Conservation (phyloP, 768 basidiomycete genomes). For the Psilocybe cubensis region DNA sequence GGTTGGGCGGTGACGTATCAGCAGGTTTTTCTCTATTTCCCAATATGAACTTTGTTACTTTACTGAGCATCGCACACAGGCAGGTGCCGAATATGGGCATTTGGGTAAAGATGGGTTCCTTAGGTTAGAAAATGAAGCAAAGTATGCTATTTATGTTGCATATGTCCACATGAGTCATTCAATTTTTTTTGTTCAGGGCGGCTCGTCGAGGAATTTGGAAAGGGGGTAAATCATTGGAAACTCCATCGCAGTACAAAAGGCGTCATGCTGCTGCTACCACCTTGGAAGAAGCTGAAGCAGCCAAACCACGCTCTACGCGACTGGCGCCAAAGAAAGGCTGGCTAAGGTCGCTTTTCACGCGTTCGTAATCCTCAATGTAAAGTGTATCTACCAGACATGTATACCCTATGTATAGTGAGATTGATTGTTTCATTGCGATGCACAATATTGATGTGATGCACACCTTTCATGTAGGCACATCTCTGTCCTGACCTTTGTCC, state of each 20-base stretch:
- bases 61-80: constrained; percentile 23
- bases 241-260: constrained; percentile 82
- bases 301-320: background rate
- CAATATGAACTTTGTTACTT: background rate
- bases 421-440: background rate
- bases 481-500: background rate
- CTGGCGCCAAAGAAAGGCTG: constrained; percentile 7
- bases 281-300: constrained; percentile 12
- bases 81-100: constrained; percentile 79
- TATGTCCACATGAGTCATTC: background rate
- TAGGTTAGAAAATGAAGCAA: constrained; percentile 64
- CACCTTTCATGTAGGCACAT: background rate
- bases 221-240: constrained; percentile 55
- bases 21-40: constrained; percentile 38
- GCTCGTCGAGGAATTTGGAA: constrained; percentile 80
- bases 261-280: constrained; percentile 41
- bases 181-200: constrained; percentile 39
- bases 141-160: constrained; percentile 22
- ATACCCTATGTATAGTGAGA: background rate
- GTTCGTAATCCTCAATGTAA: constrained; percentile 9
- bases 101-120: constrained; percentile 69
- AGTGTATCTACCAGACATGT: background rate
- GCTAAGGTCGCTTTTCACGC: constrained; percentile 12
- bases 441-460: background rate
- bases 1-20: constrained; percentile 81